Evolutionary conservation across 1,284 basidiomycete species (phyloP), one percentile per base, ranked within the genome.

Genomic region (Sparassis latifolia): DNA sequence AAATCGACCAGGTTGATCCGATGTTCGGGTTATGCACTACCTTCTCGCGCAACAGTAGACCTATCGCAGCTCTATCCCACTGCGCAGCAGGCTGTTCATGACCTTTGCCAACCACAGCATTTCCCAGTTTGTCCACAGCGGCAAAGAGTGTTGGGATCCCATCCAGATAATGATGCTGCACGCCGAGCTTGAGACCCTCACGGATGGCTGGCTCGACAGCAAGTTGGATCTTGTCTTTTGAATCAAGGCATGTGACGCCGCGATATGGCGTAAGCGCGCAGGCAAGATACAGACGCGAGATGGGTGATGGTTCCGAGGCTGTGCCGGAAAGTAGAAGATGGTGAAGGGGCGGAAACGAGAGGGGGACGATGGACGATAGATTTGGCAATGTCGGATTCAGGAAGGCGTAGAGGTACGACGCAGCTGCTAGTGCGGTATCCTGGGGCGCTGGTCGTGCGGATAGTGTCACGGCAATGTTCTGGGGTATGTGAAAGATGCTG

Each of bases 131-230:
- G 1, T 74, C 67, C 0, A 77, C 73, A 0, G 85, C 82, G 1
- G 71, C 62, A 59, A 89, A 91, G 1, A 94, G 72, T 2, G 78
- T 70, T 0, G 87, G 81, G 32, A 93, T 81, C 3, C 87, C 86
- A 58, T 86, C 82, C 4, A 86, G 66, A 57, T 83, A 89, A 57
- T 91, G 86, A 53, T 86, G 81, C 55, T 91, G 89, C 29, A 79
- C 77, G 6, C 92, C 92, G 30, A 93, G 75, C 71, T 92, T 96
- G 53, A 96, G 68, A 5, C 86, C 87, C 49, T 95, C 89, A 40
- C 86, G 77, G 40, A 96, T 78, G 33, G 86, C 81, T n/a, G 79
- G 78, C 47, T 88, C 82, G 1, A 84, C 75, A 0, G 82, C 79
- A 3, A 77, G 73, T 2, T 78, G 69, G 0, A 64, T 60, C 61